A percentile compares a stretch with the other conserved stretches of the same genome.
Conservation (phyloP, 768 basidiomycete genomes). For the Gloeostereum incarnatum region DNA sequence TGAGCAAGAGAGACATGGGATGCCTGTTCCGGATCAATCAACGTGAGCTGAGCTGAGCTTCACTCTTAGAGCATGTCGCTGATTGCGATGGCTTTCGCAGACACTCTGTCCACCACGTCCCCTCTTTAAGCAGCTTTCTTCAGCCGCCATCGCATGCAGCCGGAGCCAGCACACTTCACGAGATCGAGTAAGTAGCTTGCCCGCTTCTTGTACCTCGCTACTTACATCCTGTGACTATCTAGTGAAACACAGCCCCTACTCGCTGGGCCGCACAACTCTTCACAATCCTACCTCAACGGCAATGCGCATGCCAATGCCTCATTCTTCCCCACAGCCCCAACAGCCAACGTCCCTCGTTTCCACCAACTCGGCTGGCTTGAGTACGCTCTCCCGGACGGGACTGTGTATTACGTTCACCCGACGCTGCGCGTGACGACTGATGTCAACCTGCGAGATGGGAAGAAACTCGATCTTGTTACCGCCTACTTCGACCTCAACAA, state of each 20-base stretch:
- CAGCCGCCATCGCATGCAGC: too few species aligned
- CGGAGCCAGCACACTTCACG: too few species aligned
- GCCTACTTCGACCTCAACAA: slow-evolving; percentile 31
- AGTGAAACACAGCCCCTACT: slow-evolving; percentile 52
- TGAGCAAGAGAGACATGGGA: slow-evolving; percentile 4
- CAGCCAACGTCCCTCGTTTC: slow-evolving; percentile 20
- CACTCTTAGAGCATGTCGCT: too few species aligned
- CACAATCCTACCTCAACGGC: slow-evolving; percentile 15
- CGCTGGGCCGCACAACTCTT: slow-evolving; percentile 14
- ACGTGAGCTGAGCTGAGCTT: too few species aligned
- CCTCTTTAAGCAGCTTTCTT: too few species aligned
- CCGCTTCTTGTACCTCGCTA: not conserved
- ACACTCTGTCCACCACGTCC: too few species aligned
- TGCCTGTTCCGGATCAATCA: slow-evolving; percentile 17
- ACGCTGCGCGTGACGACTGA: slow-evolving; percentile 60
- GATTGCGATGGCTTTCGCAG: too few species aligned
- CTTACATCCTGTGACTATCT: not conserved
- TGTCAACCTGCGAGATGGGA: slow-evolving; percentile 47
- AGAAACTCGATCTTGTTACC: slow-evolving; percentile 38
- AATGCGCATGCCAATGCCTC: slow-evolving; percentile 9
- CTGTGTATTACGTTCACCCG: slow-evolving; percentile 62
- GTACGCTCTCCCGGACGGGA: slow-evolving; percentile 65
- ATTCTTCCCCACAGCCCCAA: slow-evolving; percentile 11
- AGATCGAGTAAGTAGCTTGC: slow-evolving; percentile 2
- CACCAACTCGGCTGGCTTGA: slow-evolving; percentile 67